Conservation (phyloP, 257 asterid species). For the Penstemon newberryi region DNA sequence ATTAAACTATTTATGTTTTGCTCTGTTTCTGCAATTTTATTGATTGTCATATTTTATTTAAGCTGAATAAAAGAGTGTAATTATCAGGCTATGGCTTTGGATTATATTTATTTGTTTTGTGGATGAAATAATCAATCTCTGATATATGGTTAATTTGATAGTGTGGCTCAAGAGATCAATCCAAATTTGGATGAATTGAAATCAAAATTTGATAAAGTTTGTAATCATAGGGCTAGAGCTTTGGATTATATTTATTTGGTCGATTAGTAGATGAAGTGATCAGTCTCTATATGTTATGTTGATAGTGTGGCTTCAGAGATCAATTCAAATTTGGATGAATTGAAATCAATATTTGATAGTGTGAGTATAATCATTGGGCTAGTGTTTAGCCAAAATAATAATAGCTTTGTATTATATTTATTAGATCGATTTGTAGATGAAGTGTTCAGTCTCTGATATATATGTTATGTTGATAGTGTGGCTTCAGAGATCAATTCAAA, state of each 20-base stretch:
- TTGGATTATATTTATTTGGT: not conserved
- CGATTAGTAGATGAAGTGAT: no score
- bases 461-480: constrained; percentile 51
- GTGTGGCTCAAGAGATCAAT: constrained; percentile 76
- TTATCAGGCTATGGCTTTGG: not conserved
- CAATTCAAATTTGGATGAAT: constrained; percentile 66
- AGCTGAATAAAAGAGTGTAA: not conserved
- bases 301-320: constrained; percentile 77
- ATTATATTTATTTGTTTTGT: no score
- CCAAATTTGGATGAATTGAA: constrained; percentile 71
- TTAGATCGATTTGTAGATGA: no score
- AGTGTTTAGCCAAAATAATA: no score
- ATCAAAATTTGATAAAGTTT: constrained; percentile 22
- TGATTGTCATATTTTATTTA: not conserved
- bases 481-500: constrained; percentile 68
- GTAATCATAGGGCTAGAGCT: not conserved
- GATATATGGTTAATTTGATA: constrained; percentile 26
- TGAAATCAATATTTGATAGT: constrained; percentile 40
- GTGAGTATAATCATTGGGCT: not conserved
- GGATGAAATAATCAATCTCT: no score
- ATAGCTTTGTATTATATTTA: not conserved
- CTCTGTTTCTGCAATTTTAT: not conserved
- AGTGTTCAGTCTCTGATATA: not conserved
- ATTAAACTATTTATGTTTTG: not conserved
- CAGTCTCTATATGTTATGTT: constrained; percentile 4